These are phyloP conservation scores for Coemansia sp. DNA, from an alignment of 192 early-diverging fungal species.

Conservation along the genomic window DNA sequence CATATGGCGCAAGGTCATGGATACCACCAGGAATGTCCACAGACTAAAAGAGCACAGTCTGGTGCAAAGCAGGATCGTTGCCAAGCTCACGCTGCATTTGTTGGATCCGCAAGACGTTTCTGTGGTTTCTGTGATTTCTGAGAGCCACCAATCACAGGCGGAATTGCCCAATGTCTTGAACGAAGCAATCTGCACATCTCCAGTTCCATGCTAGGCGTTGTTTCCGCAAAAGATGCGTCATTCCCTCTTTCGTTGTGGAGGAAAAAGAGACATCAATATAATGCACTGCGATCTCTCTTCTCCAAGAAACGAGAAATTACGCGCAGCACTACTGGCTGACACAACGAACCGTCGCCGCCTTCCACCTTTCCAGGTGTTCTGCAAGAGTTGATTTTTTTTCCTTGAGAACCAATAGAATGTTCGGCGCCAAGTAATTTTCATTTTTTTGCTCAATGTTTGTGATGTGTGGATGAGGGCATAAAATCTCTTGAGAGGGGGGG, in stretches of 20 bases:
- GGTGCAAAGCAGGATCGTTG: slow-evolving; percentile 21
- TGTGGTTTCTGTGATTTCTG: neutral
- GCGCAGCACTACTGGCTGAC: too few relatives aligned
- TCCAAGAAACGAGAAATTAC: too few relatives aligned
- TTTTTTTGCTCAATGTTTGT: too few relatives aligned
- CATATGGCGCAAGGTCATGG: slow-evolving; percentile 50
- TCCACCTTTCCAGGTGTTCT: too few relatives aligned
- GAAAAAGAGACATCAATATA: too few relatives aligned
- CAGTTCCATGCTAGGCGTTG: neutral
- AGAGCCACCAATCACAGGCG: neutral
- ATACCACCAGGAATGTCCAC: slow-evolving; percentile 8
- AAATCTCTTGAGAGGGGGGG: neutral
- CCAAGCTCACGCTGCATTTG: slow-evolving; percentile 41
- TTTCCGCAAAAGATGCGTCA: neutral
- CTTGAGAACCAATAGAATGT: too few relatives aligned
- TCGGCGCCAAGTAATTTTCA: too few relatives aligned
- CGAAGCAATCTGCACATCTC: too few relatives aligned
- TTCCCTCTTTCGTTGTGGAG: too few relatives aligned
- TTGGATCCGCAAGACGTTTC: slow-evolving; percentile 10
- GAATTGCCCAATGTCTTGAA: too few relatives aligned
- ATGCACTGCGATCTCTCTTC: neutral
- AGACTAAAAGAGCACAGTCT: neutral
- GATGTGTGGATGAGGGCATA: neutral
- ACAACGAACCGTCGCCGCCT: too few relatives aligned
- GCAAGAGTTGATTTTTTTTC: too few relatives aligned